phyloP scores from a whole-genome alignment of 306 rosid genomes.

The Pyrus bretschneideri region DNA sequence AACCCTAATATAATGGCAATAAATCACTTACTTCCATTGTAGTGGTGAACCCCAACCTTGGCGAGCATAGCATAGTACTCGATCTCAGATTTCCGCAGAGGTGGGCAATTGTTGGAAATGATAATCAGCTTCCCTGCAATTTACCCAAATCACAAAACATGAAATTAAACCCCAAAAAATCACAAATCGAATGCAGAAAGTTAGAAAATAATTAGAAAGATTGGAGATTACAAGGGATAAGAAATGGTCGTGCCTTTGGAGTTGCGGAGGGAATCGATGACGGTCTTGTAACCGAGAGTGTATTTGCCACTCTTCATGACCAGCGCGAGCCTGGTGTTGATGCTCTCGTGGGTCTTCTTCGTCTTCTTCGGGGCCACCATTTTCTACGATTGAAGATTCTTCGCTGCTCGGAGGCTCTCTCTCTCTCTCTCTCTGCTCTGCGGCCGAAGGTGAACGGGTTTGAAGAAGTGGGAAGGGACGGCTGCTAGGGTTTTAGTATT shows the following conservation, averaged over 20 bases:
- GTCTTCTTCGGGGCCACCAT: slow-evolving; percentile 16
- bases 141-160: neutral
- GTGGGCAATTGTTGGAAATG: slow-evolving; percentile 41
- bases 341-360: slow-evolving; percentile 45
- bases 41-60: slow-evolving; percentile 47
- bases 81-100: slow-evolving; percentile 37
- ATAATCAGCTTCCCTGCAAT: slow-evolving; percentile 40
- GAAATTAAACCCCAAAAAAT: neutral
- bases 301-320: slow-evolving; percentile 43
- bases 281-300: slow-evolving; percentile 40
- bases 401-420: neutral
- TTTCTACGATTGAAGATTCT: neutral
- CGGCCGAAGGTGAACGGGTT: neutral
- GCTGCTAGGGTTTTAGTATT: neutral
- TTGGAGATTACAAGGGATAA: too few relatives aligned
- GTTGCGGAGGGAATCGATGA: slow-evolving; percentile 30
- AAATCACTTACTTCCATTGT: slow-evolving; percentile 39
- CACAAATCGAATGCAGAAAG: neutral
- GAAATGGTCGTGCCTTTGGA: slow-evolving; percentile 26
- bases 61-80: slow-evolving; percentile 53
- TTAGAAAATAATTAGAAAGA: neutral
- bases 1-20: too few relatives aligned
- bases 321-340: slow-evolving; percentile 38
- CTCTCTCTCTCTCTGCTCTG: neutral
- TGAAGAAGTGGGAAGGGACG: neutral